A percentile compares a stretch with the other conserved stretches of the same genome.
Conservation (phyloP, 441 rosid species). For the Eutrema salsugineum region DNA sequence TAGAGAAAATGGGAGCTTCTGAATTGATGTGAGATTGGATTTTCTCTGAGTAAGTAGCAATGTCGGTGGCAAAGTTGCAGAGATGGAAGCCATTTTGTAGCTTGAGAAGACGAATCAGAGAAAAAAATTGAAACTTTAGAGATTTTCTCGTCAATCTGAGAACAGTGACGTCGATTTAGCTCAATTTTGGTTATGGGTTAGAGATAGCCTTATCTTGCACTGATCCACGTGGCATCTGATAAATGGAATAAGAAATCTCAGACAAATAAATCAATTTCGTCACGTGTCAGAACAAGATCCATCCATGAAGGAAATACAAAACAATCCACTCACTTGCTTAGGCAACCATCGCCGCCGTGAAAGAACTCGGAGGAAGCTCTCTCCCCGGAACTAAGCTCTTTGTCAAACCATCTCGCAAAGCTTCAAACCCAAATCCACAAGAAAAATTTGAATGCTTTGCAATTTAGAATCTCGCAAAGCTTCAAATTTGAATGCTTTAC, state of each 20-base stretch:
- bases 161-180: no score
- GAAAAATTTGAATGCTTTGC: neutral
- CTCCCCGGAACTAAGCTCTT: slow-evolving; percentile 69
- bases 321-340: slow-evolving; percentile 3
- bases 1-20: slow-evolving; percentile 38
- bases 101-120: neutral
- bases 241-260: slow-evolving; percentile 40
- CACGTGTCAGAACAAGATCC: slow-evolving; percentile 63
- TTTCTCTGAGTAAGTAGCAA: slow-evolving; percentile 40
- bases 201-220: slow-evolving; percentile 62
- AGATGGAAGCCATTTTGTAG: slow-evolving; percentile 47
- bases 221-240: slow-evolving; percentile 46
- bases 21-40: slow-evolving; percentile 39
- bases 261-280: slow-evolving; percentile 29
- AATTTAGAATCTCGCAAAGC: neutral
- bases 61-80: slow-evolving; percentile 42
- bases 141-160: neutral
- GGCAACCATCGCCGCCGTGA: slow-evolving; percentile 61
- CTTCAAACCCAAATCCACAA: slow-evolving; percentile 45
- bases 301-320: slow-evolving; percentile 15
- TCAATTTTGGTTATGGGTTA: no score
- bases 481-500: neutral
- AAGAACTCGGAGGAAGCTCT: slow-evolving; percentile 80
- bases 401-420: slow-evolving; percentile 60
- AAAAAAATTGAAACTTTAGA: neutral